phyloP scores from a whole-genome alignment of 2,329 filamentous ascomycete genomes.

The Cladosporium oxysporum region DNA sequence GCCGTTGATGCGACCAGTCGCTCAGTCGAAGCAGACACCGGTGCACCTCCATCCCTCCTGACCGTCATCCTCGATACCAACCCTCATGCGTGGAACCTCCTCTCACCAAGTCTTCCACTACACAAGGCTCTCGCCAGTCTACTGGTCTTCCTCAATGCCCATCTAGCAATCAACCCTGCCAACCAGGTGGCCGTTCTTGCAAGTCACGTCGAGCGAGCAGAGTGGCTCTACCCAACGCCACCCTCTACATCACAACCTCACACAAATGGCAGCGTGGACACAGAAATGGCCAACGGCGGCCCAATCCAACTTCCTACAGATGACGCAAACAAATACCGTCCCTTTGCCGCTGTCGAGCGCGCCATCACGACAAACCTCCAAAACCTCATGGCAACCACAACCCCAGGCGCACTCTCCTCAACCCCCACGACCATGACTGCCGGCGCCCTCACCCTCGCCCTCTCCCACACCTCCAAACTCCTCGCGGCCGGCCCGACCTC shows the following conservation, averaged over 20 bases:
- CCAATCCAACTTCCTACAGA: constrained; percentile 38
- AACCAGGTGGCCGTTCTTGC: constrained; percentile 93
- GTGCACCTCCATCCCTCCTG: constrained; percentile 73
- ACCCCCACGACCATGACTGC: constrained; percentile 83
- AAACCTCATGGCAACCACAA: constrained; percentile 70
- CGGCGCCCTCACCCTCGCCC: constrained; percentile 84
- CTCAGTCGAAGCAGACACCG: constrained; percentile 35
- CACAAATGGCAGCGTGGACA: constrained; percentile 35
- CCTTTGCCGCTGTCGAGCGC: constrained; percentile 83
- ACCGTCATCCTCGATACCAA: constrained; percentile 95
- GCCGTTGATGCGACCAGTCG: constrained; percentile 61
- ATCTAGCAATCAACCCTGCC: constrained; percentile 88
- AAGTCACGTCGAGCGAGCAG: constrained; percentile 80
- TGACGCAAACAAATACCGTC: constrained; percentile 85
- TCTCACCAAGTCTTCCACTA: constrained; percentile 73
- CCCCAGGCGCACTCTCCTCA: constrained; percentile 61
- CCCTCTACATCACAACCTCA: constrained; percentile 26
- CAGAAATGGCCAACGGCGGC: constrained; percentile 31
- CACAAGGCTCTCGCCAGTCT: constrained; percentile 84
- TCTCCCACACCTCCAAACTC: constrained; percentile 87
- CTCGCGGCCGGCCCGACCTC: constrained; percentile 47
- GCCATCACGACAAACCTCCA: constrained; percentile 74
- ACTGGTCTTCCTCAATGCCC: constrained; percentile 94
- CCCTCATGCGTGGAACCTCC: constrained; percentile 85
- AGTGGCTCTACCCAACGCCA: constrained; percentile 81